Evolutionary conservation across 208 protist genomes (phyloP), one percentile per base, ranked within the genome.

Genomic region (Plasmodiophora brassicae): DNA sequence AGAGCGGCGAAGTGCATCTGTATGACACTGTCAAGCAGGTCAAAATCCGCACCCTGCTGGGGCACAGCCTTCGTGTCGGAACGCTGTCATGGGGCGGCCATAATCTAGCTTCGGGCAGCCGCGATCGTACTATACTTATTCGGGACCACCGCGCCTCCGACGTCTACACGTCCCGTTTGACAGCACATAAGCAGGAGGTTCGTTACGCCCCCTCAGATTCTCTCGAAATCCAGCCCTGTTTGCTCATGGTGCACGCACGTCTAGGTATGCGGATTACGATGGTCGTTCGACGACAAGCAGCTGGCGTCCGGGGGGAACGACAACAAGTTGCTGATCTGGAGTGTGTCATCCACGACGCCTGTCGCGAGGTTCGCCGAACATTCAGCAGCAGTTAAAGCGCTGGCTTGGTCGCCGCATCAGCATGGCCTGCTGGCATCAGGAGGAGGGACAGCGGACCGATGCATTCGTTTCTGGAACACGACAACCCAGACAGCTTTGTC

Each of bases 1-100:
- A 93, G 85, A 92, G 94, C 65, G 95, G 95, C 38, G 91, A 93
- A 8, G 94, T 97, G 25, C 94, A 97, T 83, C 89, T 98, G 53
- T 98, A 95, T 95, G 94, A 96, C 65, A 89, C 90, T 1, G 35
- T 45, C 1, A 88, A 89, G 72, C 45, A 28, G 87, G 89, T 28
- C 45, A 89, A 0, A 1, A 36, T 92, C 1, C 90, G 91, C 28
- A 92, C 60, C 41, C 90, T 94, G 90, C 46, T 0, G 0, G 92
- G 92, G 0, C 93, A 95, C 87, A 8, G 36, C 0, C 22, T 28
- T 0, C 88, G 91, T 10, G 91, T 94, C 0, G 91, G 91, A 10
- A 87, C 91, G 0, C 85, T 94, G 0, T 46, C 90, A 0, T 94
- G 93, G 93, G 89, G 89, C 41, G 44, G 65, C 1, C 57, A 91